Evolutionary conservation across 169 alveolate genomes (phyloP).

Genomic region (Babesia bovis): DNA sequence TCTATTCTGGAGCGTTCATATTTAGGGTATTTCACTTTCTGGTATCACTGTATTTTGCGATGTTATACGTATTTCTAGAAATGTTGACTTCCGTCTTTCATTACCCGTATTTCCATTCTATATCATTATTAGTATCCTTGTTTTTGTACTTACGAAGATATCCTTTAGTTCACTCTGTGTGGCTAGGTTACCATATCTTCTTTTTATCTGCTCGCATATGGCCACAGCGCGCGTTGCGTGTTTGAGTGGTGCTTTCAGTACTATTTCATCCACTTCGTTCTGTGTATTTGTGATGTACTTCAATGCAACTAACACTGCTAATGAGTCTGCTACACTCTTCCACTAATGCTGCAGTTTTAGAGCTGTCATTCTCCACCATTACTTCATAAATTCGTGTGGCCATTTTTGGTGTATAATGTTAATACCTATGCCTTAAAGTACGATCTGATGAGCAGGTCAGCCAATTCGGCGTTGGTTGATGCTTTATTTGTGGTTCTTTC

Average conservation of each 20-base stretch:
- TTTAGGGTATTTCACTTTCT: not conserved
- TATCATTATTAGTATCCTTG: not conserved
- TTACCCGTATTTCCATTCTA: constrained; percentile 10
- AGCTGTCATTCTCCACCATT: constrained; percentile 18
- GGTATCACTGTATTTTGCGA: too few relatives aligned
- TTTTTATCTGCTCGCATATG: constrained; percentile 36
- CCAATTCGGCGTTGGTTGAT: constrained; percentile 30
- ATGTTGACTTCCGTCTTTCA: constrained; percentile 8
- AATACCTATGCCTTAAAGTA: constrained; percentile 27
- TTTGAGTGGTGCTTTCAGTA: constrained; percentile 31
- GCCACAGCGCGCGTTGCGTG: constrained; percentile 54
- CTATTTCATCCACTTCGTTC: constrained; percentile 31
- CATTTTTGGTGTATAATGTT: not conserved
- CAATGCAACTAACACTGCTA: not conserved
- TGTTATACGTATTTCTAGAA: constrained; percentile 21
- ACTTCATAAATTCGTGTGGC: constrained; percentile 3
- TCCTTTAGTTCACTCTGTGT: constrained; percentile 24
- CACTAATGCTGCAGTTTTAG: constrained; percentile 1
- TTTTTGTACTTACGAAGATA: constrained; percentile 29
- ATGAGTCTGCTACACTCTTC: constrained; percentile 28
- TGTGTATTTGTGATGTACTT: not conserved
- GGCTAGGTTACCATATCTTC: constrained; percentile 10
- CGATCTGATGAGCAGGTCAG: constrained; percentile 46
- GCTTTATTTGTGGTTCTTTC: constrained; percentile 49
- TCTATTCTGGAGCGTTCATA: too few relatives aligned